Conservation (phyloP, 225 moss, liverwort and hornwort species). For the Straminergon stramineum region DNA sequence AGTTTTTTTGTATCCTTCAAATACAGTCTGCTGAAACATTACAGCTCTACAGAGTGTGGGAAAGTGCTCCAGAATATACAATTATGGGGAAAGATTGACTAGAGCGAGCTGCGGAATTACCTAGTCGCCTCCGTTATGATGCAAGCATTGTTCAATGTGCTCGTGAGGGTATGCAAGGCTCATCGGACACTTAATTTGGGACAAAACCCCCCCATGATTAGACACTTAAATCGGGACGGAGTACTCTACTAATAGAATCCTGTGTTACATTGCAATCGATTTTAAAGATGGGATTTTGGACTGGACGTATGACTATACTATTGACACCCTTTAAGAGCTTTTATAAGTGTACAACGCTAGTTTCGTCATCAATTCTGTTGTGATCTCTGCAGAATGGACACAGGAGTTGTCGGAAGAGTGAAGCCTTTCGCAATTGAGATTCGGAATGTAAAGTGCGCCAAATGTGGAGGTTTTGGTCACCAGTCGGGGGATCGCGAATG, state of each 20-base stretch:
- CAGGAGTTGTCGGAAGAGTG: constrained; percentile 77
- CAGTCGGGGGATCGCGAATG: constrained; percentile 99
- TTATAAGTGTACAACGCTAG: not conserved
- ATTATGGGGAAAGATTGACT: not conserved
- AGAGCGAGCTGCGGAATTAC: not conserved
- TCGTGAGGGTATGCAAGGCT: not conserved
- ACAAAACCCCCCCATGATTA: not conserved
- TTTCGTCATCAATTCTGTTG: not conserved
- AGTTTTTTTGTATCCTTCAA: not conserved
- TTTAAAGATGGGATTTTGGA: not conserved
- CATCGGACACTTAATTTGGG: not conserved
- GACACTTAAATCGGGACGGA: not conserved
- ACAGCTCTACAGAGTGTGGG: not conserved
- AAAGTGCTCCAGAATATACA: not conserved
- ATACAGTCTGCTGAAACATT: not conserved
- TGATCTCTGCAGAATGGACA: constrained; percentile 66
- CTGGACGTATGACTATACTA: not conserved
- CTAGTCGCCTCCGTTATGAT: not conserved
- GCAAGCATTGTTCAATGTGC: not conserved
- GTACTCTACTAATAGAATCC: not conserved
- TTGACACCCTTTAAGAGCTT: not conserved
- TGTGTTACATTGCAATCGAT: not conserved
- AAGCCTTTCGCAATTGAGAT: constrained; percentile 98
- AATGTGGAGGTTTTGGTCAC: constrained; percentile 94
- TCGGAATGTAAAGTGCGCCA: constrained; percentile 93